These are phyloP conservation scores for Symbiodinium pilosum DNA, from an alignment of 73 alveolate genomes.

Conservation along the genomic window DNA sequence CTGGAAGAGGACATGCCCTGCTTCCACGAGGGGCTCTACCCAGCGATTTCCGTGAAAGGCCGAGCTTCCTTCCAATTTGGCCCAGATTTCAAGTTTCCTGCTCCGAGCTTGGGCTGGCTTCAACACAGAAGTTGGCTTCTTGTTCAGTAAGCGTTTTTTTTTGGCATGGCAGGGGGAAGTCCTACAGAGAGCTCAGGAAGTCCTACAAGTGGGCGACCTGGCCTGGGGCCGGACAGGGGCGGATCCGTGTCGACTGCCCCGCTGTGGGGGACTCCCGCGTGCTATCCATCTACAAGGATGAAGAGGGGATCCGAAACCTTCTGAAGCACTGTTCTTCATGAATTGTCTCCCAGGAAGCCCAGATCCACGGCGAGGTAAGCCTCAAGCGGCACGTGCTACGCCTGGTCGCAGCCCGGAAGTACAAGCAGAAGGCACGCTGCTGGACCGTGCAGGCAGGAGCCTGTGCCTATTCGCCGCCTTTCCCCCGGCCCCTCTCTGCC, in stretches of 20 bases:
- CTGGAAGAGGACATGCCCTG: conserved; percentile 49
- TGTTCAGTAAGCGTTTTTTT: background rate
- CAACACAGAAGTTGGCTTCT: background rate
- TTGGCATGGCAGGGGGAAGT: background rate
- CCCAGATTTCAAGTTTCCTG: conserved; percentile 44
- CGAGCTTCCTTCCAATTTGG: conserved; percentile 62
- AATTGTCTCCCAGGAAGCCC: conserved; percentile 65
- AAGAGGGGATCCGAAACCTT: background rate
- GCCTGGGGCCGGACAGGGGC: conserved; percentile 11
- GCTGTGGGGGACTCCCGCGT: conserved; percentile 50
- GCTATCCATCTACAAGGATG: conserved; percentile 68
- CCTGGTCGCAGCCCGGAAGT: conserved; percentile 55
- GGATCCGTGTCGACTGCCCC: conserved; percentile 53
- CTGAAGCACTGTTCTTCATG: too few relatives aligned
- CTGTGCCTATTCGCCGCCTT: too few relatives aligned
- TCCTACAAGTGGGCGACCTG: background rate
- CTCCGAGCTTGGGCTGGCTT: conserved; percentile 16
- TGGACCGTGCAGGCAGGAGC: conserved; percentile 56
- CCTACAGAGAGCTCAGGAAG: background rate
- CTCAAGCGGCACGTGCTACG: conserved; percentile 72
- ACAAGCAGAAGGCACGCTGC: conserved; percentile 57
- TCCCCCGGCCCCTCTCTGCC: too few relatives aligned
- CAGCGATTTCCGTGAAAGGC: conserved; percentile 64
- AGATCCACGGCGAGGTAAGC: conserved; percentile 88
- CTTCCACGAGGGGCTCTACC: conserved; percentile 65